Evolutionary conservation across 83 land plant species (phyloP).

Genomic region (Picea abies): DNA sequence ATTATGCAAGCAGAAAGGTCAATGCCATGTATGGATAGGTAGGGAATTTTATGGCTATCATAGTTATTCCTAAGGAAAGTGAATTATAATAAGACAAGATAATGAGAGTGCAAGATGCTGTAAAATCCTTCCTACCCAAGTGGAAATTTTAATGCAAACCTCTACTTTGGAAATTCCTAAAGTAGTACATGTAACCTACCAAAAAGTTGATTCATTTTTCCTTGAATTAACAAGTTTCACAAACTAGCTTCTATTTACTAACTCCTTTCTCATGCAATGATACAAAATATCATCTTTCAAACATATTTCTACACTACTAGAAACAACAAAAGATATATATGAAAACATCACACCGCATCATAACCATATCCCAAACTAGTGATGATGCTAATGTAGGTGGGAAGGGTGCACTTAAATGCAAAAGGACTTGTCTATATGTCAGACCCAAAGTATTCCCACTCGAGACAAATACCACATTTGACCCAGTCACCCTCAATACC

Average conservation of each 20-base stretch:
- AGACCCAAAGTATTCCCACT: too few relatives aligned
- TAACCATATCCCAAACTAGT: too few relatives aligned
- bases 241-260: slow-evolving; percentile 69
- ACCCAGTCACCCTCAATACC: too few relatives aligned
- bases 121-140: slow-evolving; percentile 97
- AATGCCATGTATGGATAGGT: too few relatives aligned
- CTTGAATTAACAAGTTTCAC: slow-evolving; percentile 47
- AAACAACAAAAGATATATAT: slow-evolving; percentile 11
- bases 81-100: slow-evolving; percentile 9
- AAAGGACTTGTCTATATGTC: too few relatives aligned
- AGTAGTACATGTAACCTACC: slow-evolving; percentile 75
- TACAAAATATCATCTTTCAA: slow-evolving; percentile 66
- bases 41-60: too few relatives aligned
- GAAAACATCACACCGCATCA: slow-evolving; percentile 15
- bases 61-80: too few relatives aligned
- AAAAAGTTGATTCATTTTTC: slow-evolving; percentile 40
- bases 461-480: too few relatives aligned
- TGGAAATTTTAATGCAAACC: slow-evolving; percentile 71
- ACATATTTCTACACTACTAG: slow-evolving; percentile 19
- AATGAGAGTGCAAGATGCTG: slow-evolving; percentile 85
- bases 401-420: too few relatives aligned
- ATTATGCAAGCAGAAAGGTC: too few relatives aligned
- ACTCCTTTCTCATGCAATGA: slow-evolving; percentile 71
- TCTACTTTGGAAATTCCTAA: slow-evolving; percentile 88
- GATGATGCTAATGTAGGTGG: too few relatives aligned